A percentile compares a stretch with the other conserved stretches of the same genome.
These are phyloP conservation scores for Pyronema omphalodes DNA, from an alignment of 495 filamentous ascomycete species.

Conservation along the genomic window DNA sequence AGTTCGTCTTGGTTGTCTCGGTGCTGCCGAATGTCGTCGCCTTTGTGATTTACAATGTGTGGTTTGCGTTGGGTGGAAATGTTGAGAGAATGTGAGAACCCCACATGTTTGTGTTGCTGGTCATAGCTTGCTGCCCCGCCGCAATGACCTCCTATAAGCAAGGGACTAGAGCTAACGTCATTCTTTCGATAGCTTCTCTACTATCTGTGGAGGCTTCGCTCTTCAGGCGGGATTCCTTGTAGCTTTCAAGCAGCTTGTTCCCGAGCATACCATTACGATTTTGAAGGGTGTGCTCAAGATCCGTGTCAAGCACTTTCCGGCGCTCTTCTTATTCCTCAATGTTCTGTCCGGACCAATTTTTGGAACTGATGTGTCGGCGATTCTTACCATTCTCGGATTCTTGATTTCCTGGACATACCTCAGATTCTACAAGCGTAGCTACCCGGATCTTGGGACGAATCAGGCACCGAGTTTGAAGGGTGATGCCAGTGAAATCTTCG, in stretches of 20 bases:
- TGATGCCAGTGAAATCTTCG: constrained; percentile 85
- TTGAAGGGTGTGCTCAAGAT: constrained; percentile 74
- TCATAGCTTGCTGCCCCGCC: background rate
- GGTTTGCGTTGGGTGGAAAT: constrained; percentile 51
- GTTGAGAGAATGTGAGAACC: constrained; percentile 47
- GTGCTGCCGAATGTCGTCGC: constrained; percentile 63
- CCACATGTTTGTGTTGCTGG: background rate
- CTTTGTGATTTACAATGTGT: constrained; percentile 51
- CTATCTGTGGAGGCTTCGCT: constrained; percentile 73
- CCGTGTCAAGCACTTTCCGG: constrained; percentile 84
- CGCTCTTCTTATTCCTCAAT: constrained; percentile 67
- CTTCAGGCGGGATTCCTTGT: constrained; percentile 90
- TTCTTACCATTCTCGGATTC: constrained; percentile 67
- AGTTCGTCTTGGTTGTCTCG: constrained; percentile 62
- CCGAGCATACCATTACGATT: constrained; percentile 91
- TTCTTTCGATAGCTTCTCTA: constrained; percentile 39
- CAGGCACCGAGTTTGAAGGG: constrained; percentile 51
- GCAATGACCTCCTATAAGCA: no score
- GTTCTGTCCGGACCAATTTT: constrained; percentile 59
- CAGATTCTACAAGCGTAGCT: constrained; percentile 69
- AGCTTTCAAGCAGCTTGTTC: constrained; percentile 93
- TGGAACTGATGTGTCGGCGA: constrained; percentile 65
- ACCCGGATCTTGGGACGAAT: constrained; percentile 42
- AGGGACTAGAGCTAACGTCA: constrained; percentile 16
- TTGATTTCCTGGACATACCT: constrained; percentile 87